Base-by-base conservation (phyloP, 306 rosid species). In the Vicia sativa region DNA sequence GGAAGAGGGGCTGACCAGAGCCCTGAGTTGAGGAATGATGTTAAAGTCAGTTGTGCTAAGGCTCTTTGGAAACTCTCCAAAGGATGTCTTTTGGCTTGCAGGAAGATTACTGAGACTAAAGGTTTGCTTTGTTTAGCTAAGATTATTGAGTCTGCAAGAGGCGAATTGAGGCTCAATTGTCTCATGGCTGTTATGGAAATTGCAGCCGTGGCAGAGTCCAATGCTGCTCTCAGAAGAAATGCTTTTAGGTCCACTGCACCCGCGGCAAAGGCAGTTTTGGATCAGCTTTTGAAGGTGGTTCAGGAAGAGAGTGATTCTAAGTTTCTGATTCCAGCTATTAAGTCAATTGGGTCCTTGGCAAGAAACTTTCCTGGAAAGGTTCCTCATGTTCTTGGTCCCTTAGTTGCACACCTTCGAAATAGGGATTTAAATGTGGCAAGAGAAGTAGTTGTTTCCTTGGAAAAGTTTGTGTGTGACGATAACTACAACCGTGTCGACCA, bases 121-220 rank as follows among this genome's bases (percentile, higher is more conserved):
- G 98, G 98, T 42, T 84, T 92, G 86, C 75, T 90, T 70, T 92
- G 91, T 80, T 65, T 92, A 67, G 96, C 98, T 0, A 90, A 86
- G 84, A 83, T 92, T 45, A 72, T 92, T 28, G 91, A 88, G 81
- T 74, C 61, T 4, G 90, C 83, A 59, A 81, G 38, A 11, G 93
- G 80, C 11, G 85, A 85, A 0, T 86, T 90, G 87, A 87, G 75
- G 78, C 7, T 74, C 15, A 90, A 88, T 70, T 90, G 95, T 77
- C 83, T 93, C 74, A 90, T 84, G 91, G 84, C 96, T 38, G 66
- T 90, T 50, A 88, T 79, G 93, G 98, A 93, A 85, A 86, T 90
- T 41, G 80, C 96, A 0, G 80, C 80, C 0, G 91, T 86, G 21
- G 96, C 96, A 0, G 96, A 90, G 67, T 65, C 70, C 16, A 81